Evolutionary conservation across 108 stramenopile species (phyloP), one percentile per base, ranked within the genome.

Genomic region (Halocafeteria seosinensis): DNA sequence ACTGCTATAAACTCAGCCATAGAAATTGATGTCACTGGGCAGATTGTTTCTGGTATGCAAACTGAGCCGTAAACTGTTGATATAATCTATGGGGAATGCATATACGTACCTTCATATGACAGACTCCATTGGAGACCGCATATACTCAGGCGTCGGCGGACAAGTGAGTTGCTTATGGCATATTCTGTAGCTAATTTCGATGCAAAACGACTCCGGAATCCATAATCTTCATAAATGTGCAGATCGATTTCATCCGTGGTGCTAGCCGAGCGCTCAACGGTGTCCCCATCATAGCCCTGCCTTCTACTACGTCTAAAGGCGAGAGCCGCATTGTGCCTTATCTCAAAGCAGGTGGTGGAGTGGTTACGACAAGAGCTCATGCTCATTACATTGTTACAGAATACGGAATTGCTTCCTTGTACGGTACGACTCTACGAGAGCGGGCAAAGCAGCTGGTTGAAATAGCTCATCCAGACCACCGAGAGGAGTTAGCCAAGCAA

Each of bases 121-220:
- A 17, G 17, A 21, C 42, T 47, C 17, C 42, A n/a, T n/a, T 21
- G 42, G 42, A 17, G 2, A 26, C 12, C 57, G 57, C 42, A 68
- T 71, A 32, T 68, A 63, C 67, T 68, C 67, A 11, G 71, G 71
- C 27, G 71, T 71, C 1, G 71, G 71, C 9, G 71, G 71, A 2
- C n/a, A n/a, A n/a, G n/a, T n/a, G n/a, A n/a, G n/a, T n/a, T n/a
- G n/a, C n/a, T n/a, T n/a, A n/a, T n/a, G n/a, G n/a, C n/a, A n/a
- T n/a, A n/a, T 65, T 17, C 0, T 12, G 42, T 61, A 9, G 9
- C 11, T 6, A 38, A 9, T 0, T 11, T 11, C 11, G 26, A 33
- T n/a, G 28, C 21, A 33, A 12, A 11, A 33, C 55, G 34, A 17
- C 21, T 21, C 55, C 34, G 31, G 13, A 11, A 13, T 13, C 13